Base-by-base conservation (phyloP, 2,329 filamentous ascomycete species). In the Colletotrichum magnum region DNA sequence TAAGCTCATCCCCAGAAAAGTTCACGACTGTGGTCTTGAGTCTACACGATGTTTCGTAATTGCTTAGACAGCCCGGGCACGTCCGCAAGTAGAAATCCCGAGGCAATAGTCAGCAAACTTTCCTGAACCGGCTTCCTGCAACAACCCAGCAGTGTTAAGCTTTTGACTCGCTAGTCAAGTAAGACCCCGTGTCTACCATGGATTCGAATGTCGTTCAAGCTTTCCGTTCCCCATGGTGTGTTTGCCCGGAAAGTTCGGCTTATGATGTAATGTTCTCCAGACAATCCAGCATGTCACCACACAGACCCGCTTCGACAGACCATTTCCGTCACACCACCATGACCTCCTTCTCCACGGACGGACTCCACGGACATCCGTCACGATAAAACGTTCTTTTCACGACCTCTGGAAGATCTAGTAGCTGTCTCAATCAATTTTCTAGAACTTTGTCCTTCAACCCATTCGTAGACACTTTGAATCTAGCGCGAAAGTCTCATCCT, bases 231-330 rank as follows among this genome's bases (percentile, higher is more conserved):
- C 32, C 10, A 54, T 26, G 28, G 28, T 26, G n/a, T 50, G 56
- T 45, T 12, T 50, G 16, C 10, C 51, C 62, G 62, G 57, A 66
- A 67, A 48, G 50, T 61, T 66, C 51, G 45, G 57, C 56, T 18
- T 60, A 69, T 69, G 67, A 69, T 69, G 67, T 67, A 66, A 69
- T 69, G 21, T 24, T 26, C 26, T 51, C 28, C 45, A 15, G n/a
- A 67, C 18, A 47, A 53, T 57, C 43, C 12, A 62, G 45, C 36
- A 47, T 64, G 32, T 60, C 39, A 67, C 51, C 62, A 69, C 67
- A 69, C 67, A 67, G 67, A 67, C 62, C 67, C 62, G 67, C 67
- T 60, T 16, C 56, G 24, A 60, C 62, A 64, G 26, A 66, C 62
- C 56, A 66, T 39, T 50, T 66, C 36, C 51, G 45, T 50, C 56